phyloP scores from a whole-genome alignment of 768 basidiomycete genomes.

The Lactifluus rugatus region DNA sequence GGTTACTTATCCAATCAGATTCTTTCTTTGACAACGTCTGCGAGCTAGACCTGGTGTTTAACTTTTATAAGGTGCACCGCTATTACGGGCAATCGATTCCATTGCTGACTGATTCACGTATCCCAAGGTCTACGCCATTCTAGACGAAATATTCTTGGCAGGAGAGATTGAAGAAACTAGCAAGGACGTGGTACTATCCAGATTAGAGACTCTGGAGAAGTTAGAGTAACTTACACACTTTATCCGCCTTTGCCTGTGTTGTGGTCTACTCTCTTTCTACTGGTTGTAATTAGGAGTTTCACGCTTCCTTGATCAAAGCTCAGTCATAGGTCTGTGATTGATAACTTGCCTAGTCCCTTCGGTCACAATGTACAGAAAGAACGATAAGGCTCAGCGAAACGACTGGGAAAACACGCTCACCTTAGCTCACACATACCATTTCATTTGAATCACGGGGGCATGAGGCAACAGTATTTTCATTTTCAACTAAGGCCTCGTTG shows the following conservation, averaged over 20 bases:
- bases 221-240: slow-evolving; percentile 54
- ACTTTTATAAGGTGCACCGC: slow-evolving; percentile 81
- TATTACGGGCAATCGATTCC: background rate
- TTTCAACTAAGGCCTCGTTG: background rate
- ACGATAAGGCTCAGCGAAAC: background rate
- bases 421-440: background rate
- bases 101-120: background rate
- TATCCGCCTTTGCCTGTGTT: background rate
- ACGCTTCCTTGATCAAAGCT: background rate
- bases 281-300: background rate
- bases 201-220: slow-evolving; percentile 89
- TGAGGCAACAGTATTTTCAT: background rate
- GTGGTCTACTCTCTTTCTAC: background rate
- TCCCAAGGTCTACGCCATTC: slow-evolving; percentile 87
- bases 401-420: background rate
- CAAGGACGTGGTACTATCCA: slow-evolving; percentile 87
- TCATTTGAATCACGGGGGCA: background rate
- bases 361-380: background rate
- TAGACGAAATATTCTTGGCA: slow-evolving; percentile 97
- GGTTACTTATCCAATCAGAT: slow-evolving; percentile 39
- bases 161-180: slow-evolving; percentile 98
- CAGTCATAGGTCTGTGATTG: background rate
- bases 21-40: slow-evolving; percentile 99
- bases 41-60: slow-evolving; percentile 96
- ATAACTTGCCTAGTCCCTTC: background rate